Evolutionary conservation across 1,139 yeast species (phyloP).

Genomic region (Saccharomyces hybrid): DNA sequence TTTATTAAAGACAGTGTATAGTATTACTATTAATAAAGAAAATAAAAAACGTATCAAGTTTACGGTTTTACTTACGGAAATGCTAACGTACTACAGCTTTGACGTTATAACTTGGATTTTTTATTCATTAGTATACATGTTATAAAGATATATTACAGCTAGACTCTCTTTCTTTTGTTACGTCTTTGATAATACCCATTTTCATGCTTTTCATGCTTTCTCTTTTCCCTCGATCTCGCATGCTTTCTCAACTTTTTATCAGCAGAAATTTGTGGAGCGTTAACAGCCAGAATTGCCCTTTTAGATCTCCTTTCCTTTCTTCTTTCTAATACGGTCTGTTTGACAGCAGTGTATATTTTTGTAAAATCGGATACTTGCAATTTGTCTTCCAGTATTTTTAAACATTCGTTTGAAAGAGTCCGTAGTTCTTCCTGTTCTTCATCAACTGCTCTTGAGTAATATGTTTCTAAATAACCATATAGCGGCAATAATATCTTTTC

Average conservation of each 20-base stretch:
- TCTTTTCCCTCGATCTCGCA: conserved; percentile 63
- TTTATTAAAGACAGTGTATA: background rate
- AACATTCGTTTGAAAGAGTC: conserved; percentile 57
- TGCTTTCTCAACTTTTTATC: conserved; percentile 70
- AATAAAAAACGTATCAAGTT: background rate
- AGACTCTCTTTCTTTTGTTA: conserved; percentile 38
- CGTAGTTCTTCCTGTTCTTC: conserved; percentile 45
- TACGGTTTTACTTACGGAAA: background rate
- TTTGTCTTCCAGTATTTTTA: conserved; percentile 58
- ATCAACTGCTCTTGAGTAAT: conserved; percentile 32
- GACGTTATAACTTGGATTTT: too few species aligned
- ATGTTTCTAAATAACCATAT: conserved; percentile 44
- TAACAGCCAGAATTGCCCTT: conserved; percentile 67
- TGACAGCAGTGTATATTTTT: conserved; percentile 54
- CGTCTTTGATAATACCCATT: conserved; percentile 67
- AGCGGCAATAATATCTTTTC: conserved; percentile 53
- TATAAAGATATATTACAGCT: background rate
- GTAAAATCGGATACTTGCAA: conserved; percentile 70
- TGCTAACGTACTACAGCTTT: background rate
- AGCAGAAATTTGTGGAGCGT: conserved; percentile 76
- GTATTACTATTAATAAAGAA: background rate
- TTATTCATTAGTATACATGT: background rate
- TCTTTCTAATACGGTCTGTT: conserved; percentile 48
- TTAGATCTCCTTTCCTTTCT: conserved; percentile 71
- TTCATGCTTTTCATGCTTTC: conserved; percentile 66